Evolutionary conservation across 2,329 filamentous ascomycete species (phyloP).

Genomic region (Alternaria sp.): DNA sequence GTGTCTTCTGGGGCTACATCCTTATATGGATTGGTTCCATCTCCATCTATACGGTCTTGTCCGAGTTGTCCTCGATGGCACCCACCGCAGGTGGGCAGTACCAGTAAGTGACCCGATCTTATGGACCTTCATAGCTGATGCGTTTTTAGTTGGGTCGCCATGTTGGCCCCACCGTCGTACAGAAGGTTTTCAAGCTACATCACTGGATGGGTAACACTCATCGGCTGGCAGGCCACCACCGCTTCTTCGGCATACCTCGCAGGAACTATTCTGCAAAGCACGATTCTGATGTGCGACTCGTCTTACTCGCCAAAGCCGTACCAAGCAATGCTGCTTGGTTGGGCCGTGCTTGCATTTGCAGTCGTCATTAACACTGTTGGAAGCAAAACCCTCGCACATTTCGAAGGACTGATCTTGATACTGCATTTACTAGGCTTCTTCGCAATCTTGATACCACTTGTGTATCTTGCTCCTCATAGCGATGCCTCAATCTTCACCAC

Average conservation of each 20-base stretch:
- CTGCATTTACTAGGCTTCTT: constrained; percentile 60
- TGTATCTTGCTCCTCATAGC: constrained; percentile 20
- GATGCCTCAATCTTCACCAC: constrained; percentile 48
- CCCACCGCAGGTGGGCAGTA: constrained; percentile 27
- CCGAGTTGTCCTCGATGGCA: constrained; percentile 28
- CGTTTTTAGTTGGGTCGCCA: constrained; percentile 14
- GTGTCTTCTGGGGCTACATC: constrained; percentile 19
- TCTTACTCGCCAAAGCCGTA: constrained; percentile 48
- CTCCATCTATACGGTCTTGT: constrained; percentile 20
- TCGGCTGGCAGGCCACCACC: constrained; percentile 25
- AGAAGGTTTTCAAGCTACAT: constrained; percentile 23
- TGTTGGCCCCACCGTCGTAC: constrained; percentile 55
- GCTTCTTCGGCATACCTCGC: constrained; percentile 14
- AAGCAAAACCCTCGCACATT: constrained; percentile 51
- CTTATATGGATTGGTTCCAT: constrained; percentile 24
- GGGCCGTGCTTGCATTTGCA: constrained; percentile 49
- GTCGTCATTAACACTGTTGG: constrained; percentile 54
- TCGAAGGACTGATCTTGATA: constrained; percentile 57
- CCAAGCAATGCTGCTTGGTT: constrained; percentile 59
- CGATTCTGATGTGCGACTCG: constrained; percentile 8
- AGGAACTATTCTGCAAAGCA: constrained; percentile 15
- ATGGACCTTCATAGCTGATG: not conserved
- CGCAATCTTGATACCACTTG: constrained; percentile 52
- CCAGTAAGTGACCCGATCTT: constrained; percentile 1
- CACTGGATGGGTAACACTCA: constrained; percentile 23